These are phyloP conservation scores for Cyberlindnera mycetangii DNA, from an alignment of 805 yeast genomes.

Conservation along the genomic window DNA sequence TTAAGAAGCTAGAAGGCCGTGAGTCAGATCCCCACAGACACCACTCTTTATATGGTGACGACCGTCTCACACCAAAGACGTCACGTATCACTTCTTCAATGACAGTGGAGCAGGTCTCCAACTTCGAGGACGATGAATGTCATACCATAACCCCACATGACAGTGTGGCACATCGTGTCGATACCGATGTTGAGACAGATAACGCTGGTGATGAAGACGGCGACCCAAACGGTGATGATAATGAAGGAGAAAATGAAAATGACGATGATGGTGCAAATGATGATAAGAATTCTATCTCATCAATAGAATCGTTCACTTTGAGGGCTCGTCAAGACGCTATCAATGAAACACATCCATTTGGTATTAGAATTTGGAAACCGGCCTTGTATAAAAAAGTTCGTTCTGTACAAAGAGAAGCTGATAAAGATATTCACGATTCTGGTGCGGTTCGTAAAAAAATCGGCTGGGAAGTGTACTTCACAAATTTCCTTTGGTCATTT, in stretches of 20 bases:
- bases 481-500: conserved; percentile 71
- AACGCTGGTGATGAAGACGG: conserved; percentile 7
- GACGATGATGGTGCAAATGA: conserved; percentile 33
- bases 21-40: conserved; percentile 24
- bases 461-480: conserved; percentile 57
- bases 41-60: conserved; percentile 5
- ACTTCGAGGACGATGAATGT: conserved; percentile 6
- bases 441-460: conserved; percentile 40
- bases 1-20: conserved; percentile 24
- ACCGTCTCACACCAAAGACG: conserved; percentile 8
- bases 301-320: conserved; percentile 81
- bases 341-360: conserved; percentile 95
- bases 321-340: conserved; percentile 95
- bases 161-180: not conserved
- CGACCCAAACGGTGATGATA: conserved; percentile 2
- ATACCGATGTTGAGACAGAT: conserved; percentile 5
- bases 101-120: conserved; percentile 8
- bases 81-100: conserved; percentile 4
- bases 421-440: conserved; percentile 87
- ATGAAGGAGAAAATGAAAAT: conserved; percentile 35
- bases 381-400: conserved; percentile 91
- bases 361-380: conserved; percentile 98
- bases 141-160: conserved; percentile 4
- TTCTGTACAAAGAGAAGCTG: conserved; percentile 88
- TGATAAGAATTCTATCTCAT: conserved; percentile 41